phyloP scores from a whole-genome alignment of 2,329 filamentous ascomycete species.

The Talaromyces atroroseus region DNA sequence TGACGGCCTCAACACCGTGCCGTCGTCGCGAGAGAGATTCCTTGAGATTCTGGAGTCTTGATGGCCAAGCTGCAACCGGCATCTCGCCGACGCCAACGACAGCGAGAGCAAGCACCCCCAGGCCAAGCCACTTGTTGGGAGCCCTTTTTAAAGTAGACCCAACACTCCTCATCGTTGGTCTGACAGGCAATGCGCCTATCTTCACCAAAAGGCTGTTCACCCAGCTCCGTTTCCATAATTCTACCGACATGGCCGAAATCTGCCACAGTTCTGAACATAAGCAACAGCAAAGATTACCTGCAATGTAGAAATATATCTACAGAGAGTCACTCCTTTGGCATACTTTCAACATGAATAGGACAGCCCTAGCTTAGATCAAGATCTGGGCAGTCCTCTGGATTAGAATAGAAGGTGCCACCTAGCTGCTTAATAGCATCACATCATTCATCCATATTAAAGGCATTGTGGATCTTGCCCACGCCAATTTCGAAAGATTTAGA shows the following conservation, averaged over 20 bases:
- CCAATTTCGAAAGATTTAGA: neutral
- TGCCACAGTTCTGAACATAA: too few species aligned
- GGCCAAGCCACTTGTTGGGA: too few species aligned
- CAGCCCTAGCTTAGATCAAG: neutral
- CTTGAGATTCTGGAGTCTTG: too few species aligned
- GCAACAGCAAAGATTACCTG: too few species aligned
- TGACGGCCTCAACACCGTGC: too few species aligned
- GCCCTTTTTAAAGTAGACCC: neutral
- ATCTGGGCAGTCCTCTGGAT: neutral
- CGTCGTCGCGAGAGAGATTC: too few species aligned
- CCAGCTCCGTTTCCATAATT: neutral
- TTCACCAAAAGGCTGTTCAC: neutral
- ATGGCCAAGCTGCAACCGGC: too few species aligned
- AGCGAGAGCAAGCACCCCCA: neutral
- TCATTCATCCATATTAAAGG: neutral
- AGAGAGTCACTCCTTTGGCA: too few species aligned
- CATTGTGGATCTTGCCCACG: neutral
- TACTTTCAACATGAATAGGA: too few species aligned
- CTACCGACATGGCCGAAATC: neutral
- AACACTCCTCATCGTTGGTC: neutral
- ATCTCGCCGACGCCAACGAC: conserved; percentile 1
- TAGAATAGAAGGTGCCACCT: neutral
- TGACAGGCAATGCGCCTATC: neutral
- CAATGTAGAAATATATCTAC: too few species aligned
- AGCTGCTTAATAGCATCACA: neutral